Base-by-base conservation (phyloP, 2,329 filamentous ascomycete genomes). In the Stagonosporopsis tanaceti region DNA sequence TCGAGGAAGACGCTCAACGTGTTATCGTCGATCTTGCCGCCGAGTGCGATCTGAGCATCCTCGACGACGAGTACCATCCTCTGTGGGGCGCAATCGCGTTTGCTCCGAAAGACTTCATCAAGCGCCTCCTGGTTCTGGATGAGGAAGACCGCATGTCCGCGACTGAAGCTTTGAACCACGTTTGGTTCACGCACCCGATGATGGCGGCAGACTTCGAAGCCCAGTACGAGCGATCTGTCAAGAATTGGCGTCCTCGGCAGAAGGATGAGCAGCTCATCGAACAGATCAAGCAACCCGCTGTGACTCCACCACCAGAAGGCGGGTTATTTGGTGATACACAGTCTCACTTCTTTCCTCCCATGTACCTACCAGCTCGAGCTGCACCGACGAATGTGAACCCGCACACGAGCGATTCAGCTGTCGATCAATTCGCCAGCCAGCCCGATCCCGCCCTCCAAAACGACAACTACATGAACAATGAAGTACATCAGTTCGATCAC, bases 161-260 rank as follows among this genome's bases (percentile, higher is more conserved):
- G 2, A 77, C 78, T n/a, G 67, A 85, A 68, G 84, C 85, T 3
- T 66, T 87, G 30, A 52, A 68, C 9, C 84, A 87, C 70, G 53
- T 65, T 9, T 89, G 86, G 86, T 85, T 89, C 63, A 79, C 79
- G 1, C 82, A 84, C 63, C 70, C 75, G n/a, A 64, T 71, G 8
- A 80, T 85, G 66, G 77, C 72, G 20, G 67, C 68, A 14, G 78
- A 81, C 17, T 80, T 85, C 52, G 76, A 84, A 28, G 77, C 76
- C 1, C 69, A 84, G 3, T 87, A 87, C 61, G 48, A 78, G 53
- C 76, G 78, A 37, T 78, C 82, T 0, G 79, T 82, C 53, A 67
- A 71, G 32, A 75, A 80, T 51, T 87, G 85, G 85, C 69, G 71
- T 51, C 83, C 82, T n/a, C 75, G 75, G 3, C 53, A 55, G 20